Evolutionary conservation across 2,329 filamentous ascomycete species (phyloP), one percentile per base, ranked within the genome.

Genomic region (Xylariaceae sp.): DNA sequence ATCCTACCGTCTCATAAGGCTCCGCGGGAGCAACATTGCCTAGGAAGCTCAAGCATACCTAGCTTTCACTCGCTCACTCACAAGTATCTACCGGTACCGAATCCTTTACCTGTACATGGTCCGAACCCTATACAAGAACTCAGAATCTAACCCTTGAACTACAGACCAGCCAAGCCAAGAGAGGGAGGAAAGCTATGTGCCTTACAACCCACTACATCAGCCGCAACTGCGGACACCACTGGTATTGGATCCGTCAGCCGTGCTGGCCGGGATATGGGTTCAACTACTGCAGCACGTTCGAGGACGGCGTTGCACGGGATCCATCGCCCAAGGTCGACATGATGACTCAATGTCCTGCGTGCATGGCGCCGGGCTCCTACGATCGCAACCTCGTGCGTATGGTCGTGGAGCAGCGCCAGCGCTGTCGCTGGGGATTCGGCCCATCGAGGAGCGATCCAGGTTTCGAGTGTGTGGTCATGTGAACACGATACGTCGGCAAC

Each of bases 241-340:
- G 80, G 80, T 71, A 77, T 40, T 64, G 73, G 55, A 71, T 83
- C 61, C 67, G 65, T 3, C 57, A 67, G 42, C 73, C 76, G 5
- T 83, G 80, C 68, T 70, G 62, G 3, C 76, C 76, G 0, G 74
- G 74, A 12, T 71, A 72, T 66, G 78, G 79, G 55, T 81, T 83
- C 68, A 67, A 65, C 54, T 76, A 68, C 26, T 83, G 80, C 66
- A 62, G 67, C 0, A 57, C 52, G 36, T 77, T 81, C 58, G 65
- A 68, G 50, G 69, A 71, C 59, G 71, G 72, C 49, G 53, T 61
- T 19, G 65, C 71, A 46, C 65, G 65, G 47, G 72, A 74, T 56
- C 63, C 67, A 18, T 56, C 67, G 22, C 73, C 73, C 1, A 62
- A 63, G 10, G 62, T 70, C 53, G 69, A 71, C 36, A 49, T 60